Base-by-base conservation (phyloP, 352 stramenopile species). In the Plasmopara viticola region DNA sequence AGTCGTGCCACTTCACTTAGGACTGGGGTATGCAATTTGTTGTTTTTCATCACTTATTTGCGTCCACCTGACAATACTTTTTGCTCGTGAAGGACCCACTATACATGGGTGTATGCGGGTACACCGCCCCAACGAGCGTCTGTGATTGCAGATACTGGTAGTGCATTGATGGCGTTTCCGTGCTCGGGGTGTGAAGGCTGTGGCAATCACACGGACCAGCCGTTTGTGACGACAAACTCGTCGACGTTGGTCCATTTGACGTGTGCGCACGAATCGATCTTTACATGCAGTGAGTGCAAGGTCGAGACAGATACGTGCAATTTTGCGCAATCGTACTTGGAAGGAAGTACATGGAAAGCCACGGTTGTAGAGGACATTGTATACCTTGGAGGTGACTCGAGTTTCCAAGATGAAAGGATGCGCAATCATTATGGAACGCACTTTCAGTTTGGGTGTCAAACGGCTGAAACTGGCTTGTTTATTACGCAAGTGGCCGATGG, bases 361-460 rank as follows among this genome's bases (percentile, higher is more conserved):
- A 73, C 76, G 0, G 76, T 92, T 12, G 79, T 94, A 13, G 79
- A 90, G 35, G 84, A 94, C 51, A 55, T 87, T 8, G 83, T 94
- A 43, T 93, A 75, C 37, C 58, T 91, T 13, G 80, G 83, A n/a
- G 80, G 74, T 20, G 74, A 75, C 9, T 49, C 64, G 29, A 87
- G 76, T 39, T 73, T 72, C 33, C 37, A 64, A 9, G 68, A 90
- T 40, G 59, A 51, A 0, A 47, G 48, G 0, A 76, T 86, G 72
- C 74, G 77, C 29, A 60, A 85, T 42, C 66, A 63, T 5, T 92
- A 75, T 41, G 74, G 79, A 48, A 91, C 81, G 37, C 75, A 74
- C 55, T 92, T 87, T 49, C 79, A 77, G 51, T 91, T 94, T 57
- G 84, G 84, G 34, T 94, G 84, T 37, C 84, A 92, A 62, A 80